phyloP scores from a whole-genome alignment of 306 rosid species.

The Datisca glomerata region DNA sequence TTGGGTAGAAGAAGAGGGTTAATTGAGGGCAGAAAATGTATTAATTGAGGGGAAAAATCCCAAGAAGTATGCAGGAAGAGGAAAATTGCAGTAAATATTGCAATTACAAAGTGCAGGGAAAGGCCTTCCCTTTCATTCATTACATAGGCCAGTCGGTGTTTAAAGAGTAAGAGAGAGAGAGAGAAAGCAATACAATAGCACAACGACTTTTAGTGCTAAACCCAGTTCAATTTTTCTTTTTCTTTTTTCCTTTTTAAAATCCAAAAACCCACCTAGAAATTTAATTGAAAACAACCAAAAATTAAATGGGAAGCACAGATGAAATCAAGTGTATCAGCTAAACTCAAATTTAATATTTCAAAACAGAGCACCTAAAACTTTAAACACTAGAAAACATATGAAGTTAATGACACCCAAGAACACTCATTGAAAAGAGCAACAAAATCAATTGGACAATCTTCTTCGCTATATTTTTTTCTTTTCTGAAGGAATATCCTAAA shows the following conservation, averaged over 20 bases:
- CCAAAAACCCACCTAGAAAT: constrained; percentile 35
- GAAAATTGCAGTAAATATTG: constrained; percentile 73
- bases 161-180: constrained; percentile 19
- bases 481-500: no score
- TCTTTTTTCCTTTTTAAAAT: background rate
- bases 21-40: constrained; percentile 74
- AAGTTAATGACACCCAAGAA: background rate
- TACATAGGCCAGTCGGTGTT: constrained; percentile 59
- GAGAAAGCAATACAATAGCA: constrained; percentile 13
- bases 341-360: constrained; percentile 20
- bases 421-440: background rate
- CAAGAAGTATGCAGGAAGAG: constrained; percentile 58
- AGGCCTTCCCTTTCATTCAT: constrained; percentile 59
- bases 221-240: no score
- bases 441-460: no score
- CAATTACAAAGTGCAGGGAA: constrained; percentile 48
- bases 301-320: constrained; percentile 22
- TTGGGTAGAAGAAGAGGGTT: constrained; percentile 76
- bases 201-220: constrained; percentile 42
- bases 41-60: constrained; percentile 62
- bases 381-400: constrained; percentile 15
- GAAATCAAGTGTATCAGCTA: constrained; percentile 26
- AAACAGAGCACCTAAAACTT: constrained; percentile 11
- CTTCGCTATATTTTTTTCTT: background rate
- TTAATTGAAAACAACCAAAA: constrained; percentile 22